Conservation (phyloP, 805 yeast species). For the Zygosaccharomyces lentus region DNA sequence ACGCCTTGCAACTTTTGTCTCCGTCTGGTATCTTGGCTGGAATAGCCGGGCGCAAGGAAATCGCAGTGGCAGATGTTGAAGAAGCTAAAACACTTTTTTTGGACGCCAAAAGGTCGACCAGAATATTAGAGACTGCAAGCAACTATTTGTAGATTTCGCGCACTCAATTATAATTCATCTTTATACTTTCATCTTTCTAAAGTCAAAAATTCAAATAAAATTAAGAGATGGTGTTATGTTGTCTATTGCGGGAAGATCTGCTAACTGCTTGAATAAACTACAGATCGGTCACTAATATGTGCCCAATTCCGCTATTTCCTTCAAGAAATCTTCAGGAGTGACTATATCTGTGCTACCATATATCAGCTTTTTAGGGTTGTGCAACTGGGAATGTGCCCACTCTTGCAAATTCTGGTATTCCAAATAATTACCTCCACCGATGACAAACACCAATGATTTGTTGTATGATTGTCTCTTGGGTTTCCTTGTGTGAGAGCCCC, state of each 20-base stretch:
- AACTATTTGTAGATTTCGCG: constrained; percentile 32
- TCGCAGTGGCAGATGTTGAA: constrained; percentile 66
- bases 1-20: constrained; percentile 83
- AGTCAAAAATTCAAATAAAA: neutral
- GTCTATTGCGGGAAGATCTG: too few relatives aligned
- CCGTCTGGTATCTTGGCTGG: constrained; percentile 84
- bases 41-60: constrained; percentile 65
- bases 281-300: constrained; percentile 1
- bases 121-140: constrained; percentile 45
- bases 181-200: neutral
- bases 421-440: constrained; percentile 94
- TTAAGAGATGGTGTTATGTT: too few relatives aligned
- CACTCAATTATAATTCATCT: neutral
- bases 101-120: constrained; percentile 79
- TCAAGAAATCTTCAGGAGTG: constrained; percentile 64
- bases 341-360: constrained; percentile 83
- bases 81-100: constrained; percentile 79
- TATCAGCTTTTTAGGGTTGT: constrained; percentile 52
- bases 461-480: constrained; percentile 80
- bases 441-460: constrained; percentile 83
- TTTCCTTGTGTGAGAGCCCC: constrained; percentile 87
- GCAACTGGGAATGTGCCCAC: constrained; percentile 54
- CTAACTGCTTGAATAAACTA: too few relatives aligned
- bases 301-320: constrained; percentile 59
- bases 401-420: constrained; percentile 94